Conservation (phyloP, 768 basidiomycete species). For the Kwoniella sp. region DNA sequence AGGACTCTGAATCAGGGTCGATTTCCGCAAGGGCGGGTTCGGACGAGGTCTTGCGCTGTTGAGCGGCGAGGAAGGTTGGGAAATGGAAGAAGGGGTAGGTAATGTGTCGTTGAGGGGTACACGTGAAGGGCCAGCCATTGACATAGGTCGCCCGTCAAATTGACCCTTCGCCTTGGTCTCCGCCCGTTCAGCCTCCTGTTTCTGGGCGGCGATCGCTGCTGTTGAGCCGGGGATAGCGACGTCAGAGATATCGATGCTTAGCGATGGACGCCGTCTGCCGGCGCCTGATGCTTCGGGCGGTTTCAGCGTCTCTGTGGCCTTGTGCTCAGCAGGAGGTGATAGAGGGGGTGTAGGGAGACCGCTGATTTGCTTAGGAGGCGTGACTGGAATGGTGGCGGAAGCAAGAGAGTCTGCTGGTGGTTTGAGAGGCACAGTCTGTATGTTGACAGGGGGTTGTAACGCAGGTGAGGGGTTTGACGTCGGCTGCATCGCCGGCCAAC, state of each 20-base stretch:
- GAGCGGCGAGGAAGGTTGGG: constrained; percentile 16
- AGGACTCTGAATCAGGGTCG: constrained; percentile 49
- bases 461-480: background rate
- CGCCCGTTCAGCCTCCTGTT: constrained; percentile 4
- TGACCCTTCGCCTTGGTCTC: background rate
- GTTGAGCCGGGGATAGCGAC: constrained; percentile 17
- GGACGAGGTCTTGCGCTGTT: constrained; percentile 35
- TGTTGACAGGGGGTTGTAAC: background rate
- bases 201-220: constrained; percentile 16
- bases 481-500: constrained; percentile 26
- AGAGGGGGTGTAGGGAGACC: constrained; percentile 11
- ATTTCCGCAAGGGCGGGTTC: constrained; percentile 36
- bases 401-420: background rate
- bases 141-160: background rate
- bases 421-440: background rate
- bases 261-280: constrained; percentile 20
- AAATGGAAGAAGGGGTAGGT: constrained; percentile 4
- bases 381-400: constrained; percentile 8
- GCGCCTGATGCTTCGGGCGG: constrained; percentile 5
- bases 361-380: constrained; percentile 10
- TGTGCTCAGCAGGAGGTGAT: background rate
- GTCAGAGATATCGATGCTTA: constrained; percentile 24
- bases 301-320: background rate
- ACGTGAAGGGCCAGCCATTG: constrained; percentile 4
- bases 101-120: constrained; percentile 22